phyloP scores from a whole-genome alignment of 352 stramenopile species.

The Pythium periplocum region DNA sequence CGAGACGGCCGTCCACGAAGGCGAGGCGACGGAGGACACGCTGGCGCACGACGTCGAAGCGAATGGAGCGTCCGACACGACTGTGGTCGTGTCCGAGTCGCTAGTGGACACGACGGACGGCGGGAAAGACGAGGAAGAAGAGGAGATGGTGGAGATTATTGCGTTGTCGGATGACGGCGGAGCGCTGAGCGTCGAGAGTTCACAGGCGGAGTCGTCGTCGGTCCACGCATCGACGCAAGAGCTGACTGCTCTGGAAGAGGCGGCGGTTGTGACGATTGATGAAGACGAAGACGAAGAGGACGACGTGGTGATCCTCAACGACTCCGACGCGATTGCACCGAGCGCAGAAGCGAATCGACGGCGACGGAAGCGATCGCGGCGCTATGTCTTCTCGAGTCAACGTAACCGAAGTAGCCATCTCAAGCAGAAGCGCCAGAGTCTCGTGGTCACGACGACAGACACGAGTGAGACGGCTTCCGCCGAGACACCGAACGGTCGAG shows the following conservation, averaged over 20 bases:
- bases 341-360: background rate
- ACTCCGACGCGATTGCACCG: constrained; percentile 7
- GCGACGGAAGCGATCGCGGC: constrained; percentile 10
- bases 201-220: too few species aligned
- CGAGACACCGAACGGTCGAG: too few species aligned
- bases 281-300: constrained; percentile 6
- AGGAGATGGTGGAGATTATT: constrained; percentile 4
- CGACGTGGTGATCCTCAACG: constrained; percentile 6
- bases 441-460: constrained; percentile 1
- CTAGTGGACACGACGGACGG: background rate
- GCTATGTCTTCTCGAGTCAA: constrained; percentile 8
- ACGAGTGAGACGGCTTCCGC: background rate
- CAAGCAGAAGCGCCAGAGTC: constrained; percentile 10
- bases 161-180: background rate
- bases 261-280: background rate
- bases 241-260: background rate
- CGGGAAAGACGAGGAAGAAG: background rate
- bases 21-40: background rate
- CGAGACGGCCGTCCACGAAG: too few species aligned
- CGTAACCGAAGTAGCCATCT: background rate
- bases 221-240: too few species aligned
- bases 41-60: constrained; percentile 1
- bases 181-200: too few species aligned
- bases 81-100: constrained; percentile 1
- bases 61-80: constrained; percentile 2